Percentiles rank a stretch among this genome's conserved stretches.
Evolutionary conservation across 345 rosid genomes (phyloP).

Genomic region (Moricandia arvensis): DNA sequence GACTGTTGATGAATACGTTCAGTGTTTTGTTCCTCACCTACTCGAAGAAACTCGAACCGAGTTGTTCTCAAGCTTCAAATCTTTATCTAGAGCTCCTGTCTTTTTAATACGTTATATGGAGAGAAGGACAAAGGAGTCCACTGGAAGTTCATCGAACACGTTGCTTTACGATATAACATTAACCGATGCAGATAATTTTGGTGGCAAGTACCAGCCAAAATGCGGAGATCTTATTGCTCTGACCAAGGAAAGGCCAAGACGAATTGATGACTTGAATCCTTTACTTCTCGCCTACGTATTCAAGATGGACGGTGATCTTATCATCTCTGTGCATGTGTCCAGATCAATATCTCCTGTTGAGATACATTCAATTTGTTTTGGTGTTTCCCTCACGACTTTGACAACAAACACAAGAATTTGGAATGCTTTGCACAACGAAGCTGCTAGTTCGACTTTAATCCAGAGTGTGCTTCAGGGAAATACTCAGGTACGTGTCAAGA

Average conservation of each 20-base stretch:
- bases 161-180: slow-evolving; percentile 12
- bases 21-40: slow-evolving; percentile 40
- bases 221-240: slow-evolving; percentile 45
- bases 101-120: not conserved
- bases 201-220: slow-evolving; percentile 34
- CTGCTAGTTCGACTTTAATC: slow-evolving; percentile 17
- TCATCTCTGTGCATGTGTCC: slow-evolving; percentile 29
- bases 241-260: slow-evolving; percentile 33
- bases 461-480: slow-evolving; percentile 30
- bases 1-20: slow-evolving; percentile 20
- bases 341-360: slow-evolving; percentile 9
- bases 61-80: slow-evolving; percentile 28
- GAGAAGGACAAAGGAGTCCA: not conserved
- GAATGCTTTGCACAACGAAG: slow-evolving; percentile 37
- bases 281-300: slow-evolving; percentile 32
- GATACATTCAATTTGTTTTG: not conserved
- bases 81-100: slow-evolving; percentile 18
- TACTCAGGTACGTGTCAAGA: slow-evolving; percentile 11
- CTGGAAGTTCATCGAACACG: not conserved
- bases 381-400: slow-evolving; percentile 36
- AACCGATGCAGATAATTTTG: not conserved
- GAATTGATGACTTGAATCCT: slow-evolving; percentile 31
- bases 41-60: slow-evolving; percentile 41
- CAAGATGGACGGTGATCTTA: not conserved
- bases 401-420: slow-evolving; percentile 44